Evolutionary conservation across 306 rosid species (phyloP), one percentile per base, ranked within the genome.

Genomic region (Malus fusca): DNA sequence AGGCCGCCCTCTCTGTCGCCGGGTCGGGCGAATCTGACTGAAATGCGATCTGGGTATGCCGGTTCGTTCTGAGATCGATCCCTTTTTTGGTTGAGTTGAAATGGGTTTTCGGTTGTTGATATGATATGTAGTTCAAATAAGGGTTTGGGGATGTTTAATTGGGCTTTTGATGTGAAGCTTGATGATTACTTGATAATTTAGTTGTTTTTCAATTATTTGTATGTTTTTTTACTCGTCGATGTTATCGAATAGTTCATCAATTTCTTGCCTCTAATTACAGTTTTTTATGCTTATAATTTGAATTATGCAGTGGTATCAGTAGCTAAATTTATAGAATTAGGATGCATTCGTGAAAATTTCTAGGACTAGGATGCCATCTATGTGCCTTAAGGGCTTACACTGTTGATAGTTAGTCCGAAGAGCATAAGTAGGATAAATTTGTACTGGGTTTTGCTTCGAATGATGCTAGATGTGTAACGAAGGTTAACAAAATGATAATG

Each of bases 21-120:
- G 91, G 76, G 1, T 87, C 93, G 2, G 30, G 73, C 23, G 90
- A 84, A 46, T 81, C 89, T 33, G 95, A 87, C 2, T 87, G 85
- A 78, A 53, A 18, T 67, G 42, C 31, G 84, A 62, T 71, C 80
- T 37, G 71, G 81, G 30, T 80, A 59, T 5, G 48, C 44, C 26
- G 62, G 33, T 22, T 64, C 14, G 68, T 31, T 64, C 25, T 30
- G 43, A 64, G 87, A 77, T 89, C 76, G 68, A 58, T 23, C 31
- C 56, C 22, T 61, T 33, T 30, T 25, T 63, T 53, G 46, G 68
- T 67, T 72, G n/a, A 43, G 58, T 67, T 66, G 61, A 44, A 48
- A 68, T 66, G 82, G 70, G 75, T 21, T 75, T 71, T 66, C 52
- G 14, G 74, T 4, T 82, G 86, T 78, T 78, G 70, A 82, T 82